Conservation (phyloP, 225 moss, liverwort and hornwort species). For the Polytrichum formosum region DNA sequence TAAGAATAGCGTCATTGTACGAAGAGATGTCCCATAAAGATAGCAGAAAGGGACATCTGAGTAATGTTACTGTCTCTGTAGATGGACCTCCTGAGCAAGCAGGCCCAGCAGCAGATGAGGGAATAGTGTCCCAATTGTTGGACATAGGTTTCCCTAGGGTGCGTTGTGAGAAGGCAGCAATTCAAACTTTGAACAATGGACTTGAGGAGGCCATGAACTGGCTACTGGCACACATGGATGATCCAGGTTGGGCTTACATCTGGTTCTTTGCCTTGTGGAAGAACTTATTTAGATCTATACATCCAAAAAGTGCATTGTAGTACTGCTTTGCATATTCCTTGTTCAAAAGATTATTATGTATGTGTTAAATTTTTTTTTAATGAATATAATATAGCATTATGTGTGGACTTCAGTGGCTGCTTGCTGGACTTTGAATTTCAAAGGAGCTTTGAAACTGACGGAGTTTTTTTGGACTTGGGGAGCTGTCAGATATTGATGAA, state of each 20-base stretch:
- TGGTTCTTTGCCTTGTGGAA: no score
- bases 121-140: conserved; percentile 75
- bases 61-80: conserved; percentile 11
- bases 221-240: conserved; percentile 91
- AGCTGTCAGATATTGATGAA: conserved; percentile 72
- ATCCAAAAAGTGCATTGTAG: no score
- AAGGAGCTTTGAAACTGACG: no score
- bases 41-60: background rate
- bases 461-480: background rate
- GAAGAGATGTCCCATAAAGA: no score
- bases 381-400: no score
- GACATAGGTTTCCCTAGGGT: conserved; percentile 86
- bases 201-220: conserved; percentile 99
- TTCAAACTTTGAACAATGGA: conserved; percentile 76
- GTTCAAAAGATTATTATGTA: no score
- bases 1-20: no score
- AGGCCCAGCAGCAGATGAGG: conserved; percentile 74
- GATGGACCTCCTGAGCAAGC: conserved; percentile 50
- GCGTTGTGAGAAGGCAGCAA: conserved; percentile 90
- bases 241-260: conserved; percentile 55
- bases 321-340: no score
- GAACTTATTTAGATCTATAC: no score
- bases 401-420: no score
- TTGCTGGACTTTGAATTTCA: no score
- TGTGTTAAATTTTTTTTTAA: no score